Evolutionary conservation across 225 moss, liverwort and hornwort genomes (phyloP), one percentile per base, ranked within the genome.

Genomic region (Asterella californica): DNA sequence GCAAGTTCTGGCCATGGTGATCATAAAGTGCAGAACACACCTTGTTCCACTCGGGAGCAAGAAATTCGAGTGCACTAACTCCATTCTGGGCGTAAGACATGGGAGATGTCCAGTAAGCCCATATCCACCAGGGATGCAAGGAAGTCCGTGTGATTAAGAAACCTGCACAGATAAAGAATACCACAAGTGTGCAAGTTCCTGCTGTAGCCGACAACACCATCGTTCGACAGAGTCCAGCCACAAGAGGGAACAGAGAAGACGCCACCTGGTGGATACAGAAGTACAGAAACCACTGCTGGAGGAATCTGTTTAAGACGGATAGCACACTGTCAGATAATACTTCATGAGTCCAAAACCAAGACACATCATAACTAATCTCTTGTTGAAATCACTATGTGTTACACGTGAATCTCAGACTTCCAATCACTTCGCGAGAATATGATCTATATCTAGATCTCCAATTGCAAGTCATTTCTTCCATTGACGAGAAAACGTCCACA

Each of bases 31-130:
- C 33, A 14, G 33, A 64, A 15, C 64, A 2, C 48, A 90, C 86
- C 90, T 83, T 86, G 82, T 74, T 84, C 94, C 94, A 94, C 64
- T 90, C 85, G 24, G 94, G 94, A 38, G 92, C 86, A 57, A 92
- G 94, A 88, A 94, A 92, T 72, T 94, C 94, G 33, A 89, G 90
- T 69, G 91, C 90, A 67, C 87, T 88, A 34, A 94, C 83, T 52
- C 89, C 94, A 55, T 94, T 94, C 73, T 92, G 91, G 46, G 94
- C 94, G 59, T 90, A 94, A 5, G 91, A 79, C 38, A 94, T 80
- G 15, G 94, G 94, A 46, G 94, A 92, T 0, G 82, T 80, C 92
- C 92, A 94, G 88, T 94, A 92, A 1, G 90, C 92, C 94, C 94
- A 94, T 48, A 94, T 89, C 91, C 91, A 94, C 94, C 94, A 94